Percentiles rank a stretch among this genome's conserved stretches.
Conservation (phyloP, 306 rosid genomes). For the Gastrolobium bilobum region DNA sequence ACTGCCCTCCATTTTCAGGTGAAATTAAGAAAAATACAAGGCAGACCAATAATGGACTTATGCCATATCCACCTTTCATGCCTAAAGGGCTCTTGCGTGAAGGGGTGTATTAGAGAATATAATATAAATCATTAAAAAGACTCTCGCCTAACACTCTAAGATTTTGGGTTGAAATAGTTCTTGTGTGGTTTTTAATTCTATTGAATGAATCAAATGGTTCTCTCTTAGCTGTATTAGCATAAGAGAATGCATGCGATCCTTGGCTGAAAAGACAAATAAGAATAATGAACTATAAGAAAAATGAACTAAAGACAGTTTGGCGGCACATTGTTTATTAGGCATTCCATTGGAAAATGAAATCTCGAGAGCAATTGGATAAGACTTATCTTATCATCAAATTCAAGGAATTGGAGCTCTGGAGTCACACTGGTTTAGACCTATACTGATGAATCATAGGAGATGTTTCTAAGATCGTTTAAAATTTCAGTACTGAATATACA, state of each 20-base stretch:
- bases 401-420: no score
- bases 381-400: not conserved
- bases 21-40: no score
- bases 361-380: not conserved
- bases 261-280: not conserved
- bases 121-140: no score
- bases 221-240: not conserved
- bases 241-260: not conserved
- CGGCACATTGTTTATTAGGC: not conserved
- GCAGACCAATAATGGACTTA: no score
- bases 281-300: not conserved
- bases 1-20: no score
- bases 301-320: not conserved
- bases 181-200: no score
- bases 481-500: not conserved
- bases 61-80: no score
- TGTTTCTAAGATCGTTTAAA: conserved; percentile 3
- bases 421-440: not conserved
- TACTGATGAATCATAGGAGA: not conserved
- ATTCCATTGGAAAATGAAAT: not conserved
- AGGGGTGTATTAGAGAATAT: no score
- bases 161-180: no score
- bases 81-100: no score
- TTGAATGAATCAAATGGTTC: not conserved
- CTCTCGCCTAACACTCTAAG: no score